Conservation (phyloP, 768 basidiomycete genomes). For the Exsudoporus frostii region DNA sequence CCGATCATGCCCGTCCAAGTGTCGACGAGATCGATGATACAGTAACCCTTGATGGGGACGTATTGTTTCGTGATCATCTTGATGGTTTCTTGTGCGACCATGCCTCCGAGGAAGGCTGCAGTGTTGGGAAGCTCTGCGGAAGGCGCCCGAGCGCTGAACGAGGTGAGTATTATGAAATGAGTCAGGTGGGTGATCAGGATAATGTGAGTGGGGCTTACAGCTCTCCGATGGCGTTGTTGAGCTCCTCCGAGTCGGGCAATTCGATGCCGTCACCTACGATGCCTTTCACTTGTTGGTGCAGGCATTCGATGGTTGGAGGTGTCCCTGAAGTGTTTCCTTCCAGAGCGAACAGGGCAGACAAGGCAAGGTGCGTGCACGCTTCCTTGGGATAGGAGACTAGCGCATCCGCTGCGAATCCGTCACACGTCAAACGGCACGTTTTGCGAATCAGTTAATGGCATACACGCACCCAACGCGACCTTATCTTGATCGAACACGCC, state of each 20-base stretch:
- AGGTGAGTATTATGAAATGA: not conserved
- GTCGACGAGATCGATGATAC: conserved; percentile 80
- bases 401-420: conserved; percentile 36
- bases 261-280: conserved; percentile 49
- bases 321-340: conserved; percentile 28
- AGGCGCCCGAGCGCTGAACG: conserved; percentile 66
- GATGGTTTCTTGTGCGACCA: conserved; percentile 95
- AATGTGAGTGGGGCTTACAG: conserved; percentile 50
- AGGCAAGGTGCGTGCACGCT: conserved; percentile 65
- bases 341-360: conserved; percentile 54
- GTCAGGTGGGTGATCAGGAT: not conserved
- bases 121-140: conserved; percentile 89
- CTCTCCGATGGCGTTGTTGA: conserved; percentile 67
- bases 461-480: conserved; percentile 44
- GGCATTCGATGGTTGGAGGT: conserved; percentile 46
- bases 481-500: conserved; percentile 52
- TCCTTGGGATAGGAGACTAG: conserved; percentile 48
- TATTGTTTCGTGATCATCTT: conserved; percentile 98
- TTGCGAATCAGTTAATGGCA: no score
- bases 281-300: conserved; percentile 48
- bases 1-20: conserved; percentile 65
- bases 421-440: not conserved
- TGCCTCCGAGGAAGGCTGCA: conserved; percentile 88
- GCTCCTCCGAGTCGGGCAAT: conserved; percentile 54
- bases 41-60: conserved; percentile 82